Evolutionary conservation across 225 moss, liverwort and hornwort genomes (phyloP).

Genomic region (Bryoerythrophyllum caledonicum): DNA sequence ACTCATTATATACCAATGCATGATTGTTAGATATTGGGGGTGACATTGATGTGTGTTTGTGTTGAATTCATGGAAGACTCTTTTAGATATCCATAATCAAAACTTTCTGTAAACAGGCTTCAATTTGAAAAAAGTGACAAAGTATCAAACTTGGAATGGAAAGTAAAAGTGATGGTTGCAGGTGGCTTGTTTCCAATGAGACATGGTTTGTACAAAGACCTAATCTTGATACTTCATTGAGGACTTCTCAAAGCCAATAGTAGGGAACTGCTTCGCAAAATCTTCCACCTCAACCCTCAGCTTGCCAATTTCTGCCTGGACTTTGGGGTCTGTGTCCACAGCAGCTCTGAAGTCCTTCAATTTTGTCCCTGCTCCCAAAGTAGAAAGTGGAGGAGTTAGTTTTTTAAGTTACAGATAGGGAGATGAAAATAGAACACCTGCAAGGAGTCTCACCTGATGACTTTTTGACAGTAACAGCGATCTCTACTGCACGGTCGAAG

Average conservation of each 20-base stretch:
- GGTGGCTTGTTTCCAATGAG: not conserved
- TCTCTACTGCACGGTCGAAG: slow-evolving; percentile 72
- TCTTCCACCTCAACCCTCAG: slow-evolving; percentile 70
- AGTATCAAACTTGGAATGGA: not conserved
- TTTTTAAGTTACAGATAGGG: not conserved
- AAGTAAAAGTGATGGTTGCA: not conserved
- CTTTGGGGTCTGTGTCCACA: slow-evolving; percentile 59
- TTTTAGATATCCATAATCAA: not conserved
- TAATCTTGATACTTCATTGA: slow-evolving; percentile 78
- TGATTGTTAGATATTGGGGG: too few relatives aligned
- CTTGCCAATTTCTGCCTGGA: slow-evolving; percentile 59
- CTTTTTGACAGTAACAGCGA: slow-evolving; percentile 78
- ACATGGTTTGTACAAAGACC: slow-evolving; percentile 10
- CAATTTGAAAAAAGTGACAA: not conserved
- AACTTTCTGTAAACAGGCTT: not conserved
- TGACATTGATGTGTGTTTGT: too few relatives aligned
- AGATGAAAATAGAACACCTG: not conserved
- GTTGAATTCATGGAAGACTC: not conserved
- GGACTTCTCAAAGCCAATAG: slow-evolving; percentile 86
- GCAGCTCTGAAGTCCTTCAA: slow-evolving; percentile 84
- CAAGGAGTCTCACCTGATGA: slow-evolving; percentile 46
- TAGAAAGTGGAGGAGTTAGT: not conserved
- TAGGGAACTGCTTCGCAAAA: slow-evolving; percentile 87
- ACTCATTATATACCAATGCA: too few relatives aligned
- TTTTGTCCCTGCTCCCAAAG: slow-evolving; percentile 63